These are phyloP conservation scores for Scedosporium boydii DNA, from an alignment of 2,329 filamentous ascomycete species.

Conservation along the genomic window DNA sequence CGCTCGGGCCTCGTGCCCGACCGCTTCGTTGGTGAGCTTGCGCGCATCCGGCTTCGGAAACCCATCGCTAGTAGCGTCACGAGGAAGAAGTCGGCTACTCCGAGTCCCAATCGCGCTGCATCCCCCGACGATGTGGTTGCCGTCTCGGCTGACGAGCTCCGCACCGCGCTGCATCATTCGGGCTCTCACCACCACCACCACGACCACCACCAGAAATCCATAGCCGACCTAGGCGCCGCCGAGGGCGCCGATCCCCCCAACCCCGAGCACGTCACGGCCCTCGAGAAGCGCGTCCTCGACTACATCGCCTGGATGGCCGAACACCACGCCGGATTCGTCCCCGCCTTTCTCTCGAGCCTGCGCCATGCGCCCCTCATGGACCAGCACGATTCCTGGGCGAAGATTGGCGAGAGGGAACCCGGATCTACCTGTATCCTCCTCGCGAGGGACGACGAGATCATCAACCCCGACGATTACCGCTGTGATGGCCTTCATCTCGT, in stretches of 20 bases:
- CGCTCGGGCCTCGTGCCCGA: conserved; percentile 45
- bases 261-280: conserved; percentile 18
- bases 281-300: conserved; percentile 37
- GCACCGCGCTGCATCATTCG: conserved; percentile 8
- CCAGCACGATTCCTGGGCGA: conserved; percentile 40
- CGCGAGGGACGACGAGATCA: conserved; percentile 40
- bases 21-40: conserved; percentile 36
- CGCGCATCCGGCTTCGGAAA: conserved; percentile 35
- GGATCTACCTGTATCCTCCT: conserved; percentile 42
- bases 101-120: neutral
- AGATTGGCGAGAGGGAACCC: conserved; percentile 30
- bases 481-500: conserved; percentile 39
- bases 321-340: conserved; percentile 48
- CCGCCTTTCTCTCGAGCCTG: conserved; percentile 50
- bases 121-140: conserved; percentile 6
- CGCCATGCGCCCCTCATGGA: conserved; percentile 42
- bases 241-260: conserved; percentile 25
- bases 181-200: neutral
- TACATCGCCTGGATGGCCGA: conserved; percentile 50
- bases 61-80: conserved; percentile 35
- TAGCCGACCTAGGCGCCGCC: conserved; percentile 30
- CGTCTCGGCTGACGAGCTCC: conserved; percentile 2
- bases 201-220: conserved; percentile 12
- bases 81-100: conserved; percentile 10
- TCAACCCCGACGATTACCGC: conserved; percentile 39